Evolutionary conservation across 2,329 filamentous ascomycete genomes (phyloP).

Genomic region (Pseudofabraea citricarpa): DNA sequence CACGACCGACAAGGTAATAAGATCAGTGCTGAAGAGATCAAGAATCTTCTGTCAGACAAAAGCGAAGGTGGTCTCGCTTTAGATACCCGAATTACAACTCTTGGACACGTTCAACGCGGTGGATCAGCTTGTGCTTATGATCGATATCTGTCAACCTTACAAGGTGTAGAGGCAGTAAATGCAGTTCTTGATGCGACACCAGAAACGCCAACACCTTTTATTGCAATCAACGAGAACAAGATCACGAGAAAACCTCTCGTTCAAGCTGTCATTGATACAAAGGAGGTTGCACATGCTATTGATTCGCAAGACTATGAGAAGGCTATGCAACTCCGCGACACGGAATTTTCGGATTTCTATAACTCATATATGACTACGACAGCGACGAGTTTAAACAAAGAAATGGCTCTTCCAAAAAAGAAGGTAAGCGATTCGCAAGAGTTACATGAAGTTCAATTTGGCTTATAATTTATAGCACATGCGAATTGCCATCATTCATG

Average conservation of each 20-base stretch:
- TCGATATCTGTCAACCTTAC: conserved; percentile 84
- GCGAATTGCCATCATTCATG: conserved; percentile 93
- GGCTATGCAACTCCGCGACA: conserved; percentile 84
- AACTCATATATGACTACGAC: conserved; percentile 88
- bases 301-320: conserved; percentile 78
- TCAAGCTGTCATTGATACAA: conserved; percentile 81
- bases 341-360: conserved; percentile 92
- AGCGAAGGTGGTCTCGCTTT: conserved; percentile 69
- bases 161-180: conserved; percentile 90
- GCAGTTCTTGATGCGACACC: conserved; percentile 87
- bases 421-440: conserved; percentile 49
- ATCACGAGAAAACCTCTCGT: conserved; percentile 87
- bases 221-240: conserved; percentile 97
- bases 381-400: conserved; percentile 65
- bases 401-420: conserved; percentile 61
- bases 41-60: conserved; percentile 77
- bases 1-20: conserved; percentile 79
- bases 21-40: conserved; percentile 77
- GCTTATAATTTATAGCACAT: conserved; percentile 57
- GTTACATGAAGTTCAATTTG: not conserved
- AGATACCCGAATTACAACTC: conserved; percentile 89
- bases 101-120: conserved; percentile 96
- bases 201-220: conserved; percentile 86
- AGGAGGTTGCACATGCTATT: conserved; percentile 78
- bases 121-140: conserved; percentile 91